Conservation (phyloP, 495 filamentous ascomycete genomes). For the Penicillium herquei region DNA sequence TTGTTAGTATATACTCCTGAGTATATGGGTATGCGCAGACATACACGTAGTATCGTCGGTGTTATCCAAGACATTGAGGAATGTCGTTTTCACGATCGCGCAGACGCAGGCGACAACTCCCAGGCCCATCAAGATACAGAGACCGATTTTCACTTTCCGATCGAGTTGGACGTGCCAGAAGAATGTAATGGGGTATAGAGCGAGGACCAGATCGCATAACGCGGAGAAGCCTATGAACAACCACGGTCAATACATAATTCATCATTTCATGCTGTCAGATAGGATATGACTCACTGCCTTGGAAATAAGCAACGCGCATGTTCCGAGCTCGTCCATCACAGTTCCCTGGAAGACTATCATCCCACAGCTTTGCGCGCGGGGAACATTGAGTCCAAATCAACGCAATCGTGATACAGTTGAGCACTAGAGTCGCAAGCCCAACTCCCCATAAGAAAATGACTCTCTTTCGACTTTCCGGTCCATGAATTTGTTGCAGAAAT, state of each 20-base stretch:
- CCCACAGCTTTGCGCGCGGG: conserved; percentile 9
- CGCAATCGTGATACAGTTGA: conserved; percentile 14
- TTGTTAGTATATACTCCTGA: not conserved
- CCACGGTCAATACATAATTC: not conserved
- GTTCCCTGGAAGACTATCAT: conserved; percentile 1
- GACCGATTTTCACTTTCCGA: conserved; percentile 38
- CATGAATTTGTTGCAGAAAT: conserved; percentile 18
- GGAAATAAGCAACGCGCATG: conserved; percentile 11
- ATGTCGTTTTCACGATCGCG: conserved; percentile 13
- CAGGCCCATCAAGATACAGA: conserved; percentile 38
- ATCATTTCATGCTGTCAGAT: not conserved
- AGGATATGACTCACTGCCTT: conserved; percentile 11
- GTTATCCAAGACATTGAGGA: conserved; percentile 3
- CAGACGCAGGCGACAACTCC: conserved; percentile 25
- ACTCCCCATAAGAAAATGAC: conserved; percentile 9
- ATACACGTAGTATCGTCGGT: conserved; percentile 13
- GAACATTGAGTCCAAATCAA: conserved; percentile 13
- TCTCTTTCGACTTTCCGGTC: conserved; percentile 9
- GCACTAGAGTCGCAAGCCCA: conserved; percentile 7
- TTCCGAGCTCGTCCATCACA: conserved; percentile 13
- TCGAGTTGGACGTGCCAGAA: conserved; percentile 38
- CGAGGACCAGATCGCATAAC: conserved; percentile 13
- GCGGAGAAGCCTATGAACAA: conserved; percentile 9
- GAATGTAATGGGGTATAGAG: conserved; percentile 40
- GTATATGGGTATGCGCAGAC: not conserved